Evolutionary conservation across 352 stramenopile genomes (phyloP), one percentile per base, ranked within the genome.

Genomic region (Phytopythium delawarense): DNA sequence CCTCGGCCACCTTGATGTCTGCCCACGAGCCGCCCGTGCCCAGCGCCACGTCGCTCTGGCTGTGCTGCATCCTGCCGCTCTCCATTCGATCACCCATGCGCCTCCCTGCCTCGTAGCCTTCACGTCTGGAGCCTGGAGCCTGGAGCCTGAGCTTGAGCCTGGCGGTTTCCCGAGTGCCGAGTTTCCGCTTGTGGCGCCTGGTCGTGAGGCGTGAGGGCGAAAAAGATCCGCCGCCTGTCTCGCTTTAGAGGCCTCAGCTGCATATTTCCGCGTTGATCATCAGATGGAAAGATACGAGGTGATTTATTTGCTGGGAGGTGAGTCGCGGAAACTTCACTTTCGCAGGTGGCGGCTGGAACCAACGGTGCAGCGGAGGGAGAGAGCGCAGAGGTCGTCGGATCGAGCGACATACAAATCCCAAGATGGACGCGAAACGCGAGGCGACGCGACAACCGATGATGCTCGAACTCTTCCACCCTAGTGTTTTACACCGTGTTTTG

Each of bases 11-110:
- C 65, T 91, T 89, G 55, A 91, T 66, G 61, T 89, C 77, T 49
- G 81, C 76, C 79, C 79, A 89, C 44, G 71, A 81, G 57, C 81
- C 79, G 62, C 81, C 82, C 30, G 75, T 66, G 61, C 81, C 79
- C 34, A 91, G 68, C 62, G 79, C 75, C 30, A 89, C 75, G 52
- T 88, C 81, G 57, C 79, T 89, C 67, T 85, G 79, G 53, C 79
- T 88, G 63, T 88, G 81, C 71, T 88, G 76, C 75, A 91, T 90
- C 21, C 20, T 32, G 21, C n/a, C 46, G 28, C 40, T 64, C 64
- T 51, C 9, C n/a, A 39, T 39, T 8, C 34, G 34, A 12, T 39
- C 34, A 12, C 34, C 34, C 11, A 13, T 8, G 7, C 21, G 21
- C n/a, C 44, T 28, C n/a, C 34, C 34, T 39, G 7, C 34, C 11